These are phyloP conservation scores for Fraxinus floribunda DNA, from an alignment of 305 asterid genomes.

Conservation along the genomic window DNA sequence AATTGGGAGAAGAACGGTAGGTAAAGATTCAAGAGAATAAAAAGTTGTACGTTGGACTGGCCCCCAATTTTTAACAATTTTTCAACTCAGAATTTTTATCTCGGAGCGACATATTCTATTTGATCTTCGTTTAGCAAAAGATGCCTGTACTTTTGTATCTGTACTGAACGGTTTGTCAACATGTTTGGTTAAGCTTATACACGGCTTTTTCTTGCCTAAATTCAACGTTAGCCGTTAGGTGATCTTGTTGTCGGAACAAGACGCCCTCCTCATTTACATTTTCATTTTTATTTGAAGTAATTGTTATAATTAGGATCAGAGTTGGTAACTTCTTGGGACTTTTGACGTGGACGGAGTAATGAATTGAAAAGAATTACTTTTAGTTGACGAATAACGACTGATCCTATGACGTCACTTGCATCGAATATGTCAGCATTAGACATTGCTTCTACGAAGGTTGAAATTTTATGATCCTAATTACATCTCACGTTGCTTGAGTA, in stretches of 20 bases:
- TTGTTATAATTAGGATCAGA: too few species aligned
- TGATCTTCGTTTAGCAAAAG: too few species aligned
- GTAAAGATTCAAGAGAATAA: neutral
- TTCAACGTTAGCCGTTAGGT: neutral
- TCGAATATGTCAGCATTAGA: neutral
- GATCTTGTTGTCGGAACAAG: neutral
- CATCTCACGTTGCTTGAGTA: neutral
- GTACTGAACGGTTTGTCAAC: neutral
- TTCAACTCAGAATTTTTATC: neutral
- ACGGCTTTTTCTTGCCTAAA: neutral
- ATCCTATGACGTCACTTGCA: neutral
- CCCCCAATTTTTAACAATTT: constrained; percentile 14
- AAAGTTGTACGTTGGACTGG: constrained; percentile 16
- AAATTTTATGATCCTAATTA: neutral
- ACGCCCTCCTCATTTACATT: neutral
- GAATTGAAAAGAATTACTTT: neutral
- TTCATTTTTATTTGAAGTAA: too few species aligned
- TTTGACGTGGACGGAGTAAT: neutral
- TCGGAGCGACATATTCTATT: too few species aligned
- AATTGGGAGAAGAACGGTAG: neutral
- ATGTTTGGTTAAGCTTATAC: neutral
- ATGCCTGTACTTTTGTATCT: neutral
- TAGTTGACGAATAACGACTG: neutral
- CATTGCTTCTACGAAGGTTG: neutral
- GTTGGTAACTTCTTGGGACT: neutral